Evolutionary conservation across 768 basidiomycete genomes (phyloP).

Genomic region (Pisolithus marmoratus): DNA sequence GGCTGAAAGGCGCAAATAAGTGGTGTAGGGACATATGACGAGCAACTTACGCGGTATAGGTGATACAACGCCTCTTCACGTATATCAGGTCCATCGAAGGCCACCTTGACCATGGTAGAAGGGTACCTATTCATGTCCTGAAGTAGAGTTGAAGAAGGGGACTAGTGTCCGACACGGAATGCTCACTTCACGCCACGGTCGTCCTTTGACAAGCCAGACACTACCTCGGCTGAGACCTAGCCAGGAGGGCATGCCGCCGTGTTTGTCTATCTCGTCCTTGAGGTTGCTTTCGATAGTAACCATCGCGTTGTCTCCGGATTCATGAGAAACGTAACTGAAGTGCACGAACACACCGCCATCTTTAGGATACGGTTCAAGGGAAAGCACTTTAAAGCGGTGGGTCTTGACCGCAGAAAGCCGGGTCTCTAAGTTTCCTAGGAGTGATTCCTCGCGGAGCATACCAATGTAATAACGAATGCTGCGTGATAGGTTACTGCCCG

Average conservation of each 20-base stretch:
- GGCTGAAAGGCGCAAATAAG: conserved; percentile 41
- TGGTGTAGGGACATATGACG: not conserved
- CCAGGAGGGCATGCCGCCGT: conserved; percentile 64
- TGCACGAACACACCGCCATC: conserved; percentile 85
- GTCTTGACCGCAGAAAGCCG: conserved; percentile 48
- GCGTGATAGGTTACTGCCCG: conserved; percentile 5
- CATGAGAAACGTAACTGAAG: conserved; percentile 50
- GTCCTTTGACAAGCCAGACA: conserved; percentile 71
- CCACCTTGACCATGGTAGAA: conserved; percentile 63
- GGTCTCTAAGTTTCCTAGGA: conserved; percentile 42
- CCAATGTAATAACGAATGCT: conserved; percentile 66
- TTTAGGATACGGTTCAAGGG: conserved; percentile 61
- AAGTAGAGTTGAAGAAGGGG: conserved; percentile 3
- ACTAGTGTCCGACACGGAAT: not conserved
- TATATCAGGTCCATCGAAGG: conserved; percentile 87
- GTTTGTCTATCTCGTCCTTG: conserved; percentile 35
- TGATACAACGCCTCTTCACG: conserved; percentile 75
- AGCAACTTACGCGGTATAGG: conserved; percentile 59
- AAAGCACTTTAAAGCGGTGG: conserved; percentile 56
- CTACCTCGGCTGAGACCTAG: conserved; percentile 43
- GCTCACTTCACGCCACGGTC: conserved; percentile 75
- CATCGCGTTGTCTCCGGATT: conserved; percentile 33
- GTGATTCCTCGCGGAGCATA: conserved; percentile 49
- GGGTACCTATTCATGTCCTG: conserved; percentile 87
- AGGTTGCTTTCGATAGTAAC: conserved; percentile 46